Evolutionary conservation across 2,329 filamentous ascomycete species (phyloP).

Genomic region (Fusarium pseudonygamai): DNA sequence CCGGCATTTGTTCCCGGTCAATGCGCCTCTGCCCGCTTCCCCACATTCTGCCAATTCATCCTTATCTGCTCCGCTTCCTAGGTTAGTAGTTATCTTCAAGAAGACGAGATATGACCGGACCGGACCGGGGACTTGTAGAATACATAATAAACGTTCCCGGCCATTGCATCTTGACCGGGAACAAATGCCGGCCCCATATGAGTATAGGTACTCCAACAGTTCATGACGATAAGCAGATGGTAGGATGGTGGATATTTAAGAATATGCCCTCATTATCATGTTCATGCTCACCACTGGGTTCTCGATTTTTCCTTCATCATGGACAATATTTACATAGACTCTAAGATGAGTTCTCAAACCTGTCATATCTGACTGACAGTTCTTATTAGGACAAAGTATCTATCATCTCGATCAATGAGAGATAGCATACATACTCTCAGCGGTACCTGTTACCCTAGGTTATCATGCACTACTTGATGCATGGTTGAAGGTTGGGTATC

Average conservation of each 20-base stretch:
- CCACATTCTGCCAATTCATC: slow-evolving; percentile 4
- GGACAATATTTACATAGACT: background rate
- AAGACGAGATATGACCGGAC: slow-evolving; percentile 16
- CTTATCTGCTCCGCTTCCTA: background rate
- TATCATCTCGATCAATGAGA: background rate
- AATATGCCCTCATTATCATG: background rate
- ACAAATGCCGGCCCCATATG: slow-evolving; percentile 37
- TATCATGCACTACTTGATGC: background rate
- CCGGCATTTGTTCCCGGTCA: slow-evolving; percentile 42
- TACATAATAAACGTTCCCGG: background rate
- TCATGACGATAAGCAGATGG: background rate
- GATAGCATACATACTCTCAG: background rate
- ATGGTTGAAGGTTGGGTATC: background rate
- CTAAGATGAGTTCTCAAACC: background rate
- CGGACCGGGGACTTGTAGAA: slow-evolving; percentile 17
- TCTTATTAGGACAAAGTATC: background rate
- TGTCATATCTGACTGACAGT: background rate
- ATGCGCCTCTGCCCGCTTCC: slow-evolving; percentile 9
- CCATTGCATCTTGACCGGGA: slow-evolving; percentile 33
- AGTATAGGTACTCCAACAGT: background rate
- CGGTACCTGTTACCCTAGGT: background rate
- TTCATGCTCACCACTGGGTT: background rate
- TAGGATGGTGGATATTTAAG: background rate
- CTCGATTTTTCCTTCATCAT: background rate
- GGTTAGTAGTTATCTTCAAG: background rate